Base-by-base conservation (phyloP, 1,139 yeast genomes). In the Magnusiomyces paraingens region DNA sequence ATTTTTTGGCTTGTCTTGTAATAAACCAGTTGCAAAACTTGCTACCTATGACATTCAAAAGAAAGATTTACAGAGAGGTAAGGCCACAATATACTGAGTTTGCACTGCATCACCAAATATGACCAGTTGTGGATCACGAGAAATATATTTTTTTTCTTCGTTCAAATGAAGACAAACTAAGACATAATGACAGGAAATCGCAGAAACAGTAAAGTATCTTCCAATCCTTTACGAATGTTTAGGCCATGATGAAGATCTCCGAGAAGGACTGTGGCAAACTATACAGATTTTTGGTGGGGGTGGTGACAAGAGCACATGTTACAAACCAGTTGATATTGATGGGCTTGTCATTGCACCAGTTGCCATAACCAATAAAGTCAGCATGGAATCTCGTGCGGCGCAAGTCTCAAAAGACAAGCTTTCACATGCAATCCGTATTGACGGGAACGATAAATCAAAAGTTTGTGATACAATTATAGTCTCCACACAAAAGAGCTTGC, bases 1-100 rank as follows among this genome's bases (percentile, higher is more conserved):
- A 44, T 44, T 20, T 44, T 26, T n/a, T 44, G n/a, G 36, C 47
- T 2, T 44, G 47, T 17, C 29, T 44, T n/a, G 39, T 44, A 6
- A 44, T 44, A 20, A 17, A 44, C 21, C 47, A 44, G 18, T 35
- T 44, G 15, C 47, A 44, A 14, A 10, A 12, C 8, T 21, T 44
- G 39, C n/a, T 44, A 29, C 47, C 47, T 12, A 44, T 44, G 12
- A 12, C 21, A 21, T 44, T 44, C 21, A 32, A 35, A 15, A n/a
- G 10, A n/a, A 3, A 32, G 14, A 17, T 11, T 12, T 44, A 44
- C n/a, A 26, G 47, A 20, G 14, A 44, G 17, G 47, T 44, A 17
- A 26, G 47, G n/a, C 10, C n/a, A 36, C 17, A 11, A 36, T 36
- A n/a, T 12, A 36, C 40, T 3, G 40, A 12, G 40, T 14, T 14